These are phyloP conservation scores for Santalum album DNA, from an alignment of 164 flowering plant genomes.

Conservation along the genomic window DNA sequence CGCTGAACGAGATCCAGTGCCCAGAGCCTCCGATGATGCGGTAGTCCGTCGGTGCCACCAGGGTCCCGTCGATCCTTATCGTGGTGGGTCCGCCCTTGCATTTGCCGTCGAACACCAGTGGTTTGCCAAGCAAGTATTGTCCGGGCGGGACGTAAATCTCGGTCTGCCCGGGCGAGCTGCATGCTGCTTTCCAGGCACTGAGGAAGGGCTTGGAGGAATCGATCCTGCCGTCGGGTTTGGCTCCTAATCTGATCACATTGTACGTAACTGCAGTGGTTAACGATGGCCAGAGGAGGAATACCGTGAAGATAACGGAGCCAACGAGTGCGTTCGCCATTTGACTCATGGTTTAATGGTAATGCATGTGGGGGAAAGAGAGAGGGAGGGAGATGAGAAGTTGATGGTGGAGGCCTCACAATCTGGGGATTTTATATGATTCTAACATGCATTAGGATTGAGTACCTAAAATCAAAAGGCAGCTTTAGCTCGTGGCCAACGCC, in stretches of 20 bases:
- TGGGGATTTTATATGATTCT: too few relatives aligned
- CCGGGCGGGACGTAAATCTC: constrained; percentile 14
- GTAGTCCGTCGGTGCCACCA: constrained; percentile 23
- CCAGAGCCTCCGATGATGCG: constrained; percentile 2
- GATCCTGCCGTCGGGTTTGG: constrained; percentile 19
- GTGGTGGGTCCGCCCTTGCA: not conserved
- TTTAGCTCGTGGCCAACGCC: too few relatives aligned
- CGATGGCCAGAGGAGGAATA: too few relatives aligned
- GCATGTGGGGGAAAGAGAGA: too few relatives aligned
- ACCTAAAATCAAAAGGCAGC: too few relatives aligned
- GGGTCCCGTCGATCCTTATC: not conserved
- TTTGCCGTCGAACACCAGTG: constrained; percentile 3
- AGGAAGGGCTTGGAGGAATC: constrained; percentile 24
- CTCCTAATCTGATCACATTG: constrained; percentile 21
- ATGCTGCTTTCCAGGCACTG: constrained; percentile 25
- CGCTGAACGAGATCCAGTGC: constrained; percentile 15
- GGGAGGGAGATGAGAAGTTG: too few relatives aligned
- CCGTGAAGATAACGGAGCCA: too few relatives aligned
- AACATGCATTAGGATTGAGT: too few relatives aligned
- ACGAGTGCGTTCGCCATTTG: too few relatives aligned
- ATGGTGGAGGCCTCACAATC: too few relatives aligned
- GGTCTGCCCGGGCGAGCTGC: constrained; percentile 8
- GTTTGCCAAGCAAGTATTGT: constrained; percentile 9
- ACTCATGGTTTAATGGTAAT: too few relatives aligned
- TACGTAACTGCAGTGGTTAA: constrained; percentile 1